phyloP scores from a whole-genome alignment of 2,329 filamentous ascomycete genomes.

The Chaetomiaceae sp. region DNA sequence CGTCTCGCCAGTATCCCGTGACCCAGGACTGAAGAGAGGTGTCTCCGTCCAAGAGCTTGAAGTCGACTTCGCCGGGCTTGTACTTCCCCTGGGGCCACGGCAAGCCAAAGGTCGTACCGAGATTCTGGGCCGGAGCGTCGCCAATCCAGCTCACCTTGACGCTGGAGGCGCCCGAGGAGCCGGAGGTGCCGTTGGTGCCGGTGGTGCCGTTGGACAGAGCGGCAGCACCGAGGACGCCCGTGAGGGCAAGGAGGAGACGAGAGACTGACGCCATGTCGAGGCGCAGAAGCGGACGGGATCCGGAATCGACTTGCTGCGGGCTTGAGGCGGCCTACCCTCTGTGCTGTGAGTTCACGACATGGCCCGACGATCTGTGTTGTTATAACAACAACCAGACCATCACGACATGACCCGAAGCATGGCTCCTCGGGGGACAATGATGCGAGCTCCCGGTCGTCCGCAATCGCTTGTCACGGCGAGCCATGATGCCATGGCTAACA shows the following conservation, averaged over 20 bases:
- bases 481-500: background rate
- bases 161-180: background rate
- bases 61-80: conserved; percentile 3
- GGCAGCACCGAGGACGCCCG: conserved; percentile 1
- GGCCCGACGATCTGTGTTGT: too few relatives aligned
- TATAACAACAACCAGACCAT: background rate
- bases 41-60: background rate
- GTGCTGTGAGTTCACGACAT: background rate
- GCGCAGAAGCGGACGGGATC: background rate
- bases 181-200: too few relatives aligned
- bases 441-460: background rate
- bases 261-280: conserved; percentile 1
- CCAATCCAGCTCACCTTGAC: conserved; percentile 6
- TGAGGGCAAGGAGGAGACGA: background rate
- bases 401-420: background rate
- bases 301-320: background rate
- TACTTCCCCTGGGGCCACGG: conserved; percentile 8
- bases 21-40: conserved; percentile 48
- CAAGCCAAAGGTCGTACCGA: conserved; percentile 8
- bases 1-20: conserved; percentile 57
- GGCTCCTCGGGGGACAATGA: background rate
- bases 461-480: background rate
- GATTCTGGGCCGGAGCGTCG: conserved; percentile 1
- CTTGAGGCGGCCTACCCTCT: background rate
- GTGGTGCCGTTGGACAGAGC: background rate